Conservation (phyloP, 2,329 filamentous ascomycete species). For the Podosphaera leucotricha region DNA sequence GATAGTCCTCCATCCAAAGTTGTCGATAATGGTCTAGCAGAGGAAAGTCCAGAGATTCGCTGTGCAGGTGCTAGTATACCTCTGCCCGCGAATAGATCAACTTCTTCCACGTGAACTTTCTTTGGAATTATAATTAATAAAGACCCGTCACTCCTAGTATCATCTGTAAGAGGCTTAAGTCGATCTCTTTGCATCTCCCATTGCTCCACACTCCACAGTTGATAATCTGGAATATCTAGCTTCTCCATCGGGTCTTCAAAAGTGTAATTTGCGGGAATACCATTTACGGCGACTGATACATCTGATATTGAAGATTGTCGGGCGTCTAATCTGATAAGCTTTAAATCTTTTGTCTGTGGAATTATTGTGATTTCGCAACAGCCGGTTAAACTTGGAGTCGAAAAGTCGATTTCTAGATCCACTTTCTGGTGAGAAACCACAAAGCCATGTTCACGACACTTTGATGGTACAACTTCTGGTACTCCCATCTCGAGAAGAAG, state of each 20-base stretch:
- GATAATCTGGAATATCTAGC: slow-evolving; percentile 34
- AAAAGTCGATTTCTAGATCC: slow-evolving; percentile 73
- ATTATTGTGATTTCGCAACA: slow-evolving; percentile 56
- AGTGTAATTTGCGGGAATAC: slow-evolving; percentile 13
- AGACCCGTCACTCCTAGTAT: slow-evolving; percentile 26
- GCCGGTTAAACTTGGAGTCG: slow-evolving; percentile 48
- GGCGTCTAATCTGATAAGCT: slow-evolving; percentile 34
- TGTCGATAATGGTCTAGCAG: slow-evolving; percentile 10
- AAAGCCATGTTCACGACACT: slow-evolving; percentile 16
- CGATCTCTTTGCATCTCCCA: slow-evolving; percentile 51
- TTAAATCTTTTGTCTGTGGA: slow-evolving; percentile 30
- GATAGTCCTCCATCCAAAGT: slow-evolving; percentile 16
- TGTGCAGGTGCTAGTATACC: slow-evolving; percentile 21
- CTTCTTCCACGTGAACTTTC: slow-evolving; percentile 35
- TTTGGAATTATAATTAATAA: slow-evolving; percentile 34
- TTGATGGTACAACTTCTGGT: slow-evolving; percentile 1
- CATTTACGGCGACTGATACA: slow-evolving; percentile 26
- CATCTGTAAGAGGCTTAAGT: slow-evolving; percentile 20
- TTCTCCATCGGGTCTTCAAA: slow-evolving; percentile 41
- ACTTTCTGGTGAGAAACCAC: slow-evolving; percentile 64
- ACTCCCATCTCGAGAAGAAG: slow-evolving; percentile 9
- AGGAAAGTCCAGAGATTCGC: slow-evolving; percentile 15
- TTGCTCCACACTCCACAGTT: slow-evolving; percentile 45
- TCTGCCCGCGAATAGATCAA: slow-evolving; percentile 27
- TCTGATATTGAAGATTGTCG: slow-evolving; percentile 36